These are phyloP conservation scores for Ploettnerulaceae sp. DNA, from an alignment of 2,329 filamentous ascomycete genomes.

Conservation along the genomic window DNA sequence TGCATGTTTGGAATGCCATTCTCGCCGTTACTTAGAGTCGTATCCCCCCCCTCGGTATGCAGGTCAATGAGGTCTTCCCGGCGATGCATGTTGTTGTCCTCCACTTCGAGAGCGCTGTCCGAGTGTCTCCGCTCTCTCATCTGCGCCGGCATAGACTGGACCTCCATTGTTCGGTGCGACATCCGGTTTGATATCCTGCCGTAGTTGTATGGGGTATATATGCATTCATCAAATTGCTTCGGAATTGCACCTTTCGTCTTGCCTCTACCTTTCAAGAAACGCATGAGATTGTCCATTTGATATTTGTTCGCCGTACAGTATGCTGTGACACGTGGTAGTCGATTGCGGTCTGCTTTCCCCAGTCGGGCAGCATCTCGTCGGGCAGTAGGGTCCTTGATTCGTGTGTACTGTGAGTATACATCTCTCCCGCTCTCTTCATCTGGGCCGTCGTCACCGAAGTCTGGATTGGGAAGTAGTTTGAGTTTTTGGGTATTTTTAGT, in stretches of 20 bases:
- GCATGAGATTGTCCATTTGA: conserved; percentile 82
- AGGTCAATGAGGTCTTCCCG: conserved; percentile 62
- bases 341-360: conserved; percentile 86
- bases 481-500: conserved; percentile 96
- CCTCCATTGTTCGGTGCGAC: conserved; percentile 24
- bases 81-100: conserved; percentile 50
- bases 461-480: conserved; percentile 90
- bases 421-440: conserved; percentile 93
- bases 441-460: conserved; percentile 66
- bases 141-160: conserved; percentile 34
- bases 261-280: conserved; percentile 80
- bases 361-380: conserved; percentile 85
- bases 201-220: conserved; percentile 92
- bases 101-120: conserved; percentile 66
- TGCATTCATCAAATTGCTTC: conserved; percentile 94
- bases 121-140: conserved; percentile 66
- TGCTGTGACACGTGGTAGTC: conserved; percentile 85
- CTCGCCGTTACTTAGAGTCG: conserved; percentile 33
- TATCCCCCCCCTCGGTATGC: conserved; percentile 37
- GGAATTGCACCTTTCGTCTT: conserved; percentile 76
- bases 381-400: conserved; percentile 94
- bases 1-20: conserved; percentile 20
- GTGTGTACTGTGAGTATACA: conserved; percentile 95
- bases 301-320: conserved; percentile 95
- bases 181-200: conserved; percentile 40